A percentile compares a stretch with the other conserved stretches of the same genome.
Conservation (phyloP, 148 eudicot species). For the Heliamphora exappendiculata region DNA sequence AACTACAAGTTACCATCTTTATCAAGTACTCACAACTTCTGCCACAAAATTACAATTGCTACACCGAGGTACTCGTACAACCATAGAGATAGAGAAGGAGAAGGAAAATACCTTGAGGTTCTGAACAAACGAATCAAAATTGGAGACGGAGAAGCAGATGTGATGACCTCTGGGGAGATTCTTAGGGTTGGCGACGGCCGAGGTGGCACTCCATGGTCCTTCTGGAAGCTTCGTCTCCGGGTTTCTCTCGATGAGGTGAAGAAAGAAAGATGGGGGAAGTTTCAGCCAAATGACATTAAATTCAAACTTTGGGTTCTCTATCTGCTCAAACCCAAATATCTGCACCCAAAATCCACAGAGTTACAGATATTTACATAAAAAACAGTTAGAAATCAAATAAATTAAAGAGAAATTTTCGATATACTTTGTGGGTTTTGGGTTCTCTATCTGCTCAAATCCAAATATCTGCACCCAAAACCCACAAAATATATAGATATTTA, state of each 20-base stretch:
- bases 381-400: neutral
- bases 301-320: slow-evolving; percentile 60
- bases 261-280: slow-evolving; percentile 45
- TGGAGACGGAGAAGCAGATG: slow-evolving; percentile 49
- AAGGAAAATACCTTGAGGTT: slow-evolving; percentile 48
- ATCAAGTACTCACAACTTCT: too few relatives aligned
- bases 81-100: neutral
- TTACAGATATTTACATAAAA: too few relatives aligned
- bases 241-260: slow-evolving; percentile 79
- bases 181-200: slow-evolving; percentile 48
- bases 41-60: neutral
- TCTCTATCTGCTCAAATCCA: slow-evolving; percentile 70
- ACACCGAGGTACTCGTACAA: neutral
- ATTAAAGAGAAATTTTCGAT: neutral
- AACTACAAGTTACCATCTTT: too few relatives aligned
- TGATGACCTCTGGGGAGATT: slow-evolving; percentile 75
- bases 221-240: slow-evolving; percentile 60
- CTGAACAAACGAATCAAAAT: slow-evolving; percentile 66
- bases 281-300: slow-evolving; percentile 72
- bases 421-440: slow-evolving; percentile 36
- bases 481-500: neutral
- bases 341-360: slow-evolving; percentile 11
- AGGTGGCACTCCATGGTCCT: slow-evolving; percentile 59
- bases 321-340: slow-evolving; percentile 82
- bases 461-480: slow-evolving; percentile 30